Base-by-base conservation (phyloP, 805 yeast genomes). In the Metschnikowia proteae region DNA sequence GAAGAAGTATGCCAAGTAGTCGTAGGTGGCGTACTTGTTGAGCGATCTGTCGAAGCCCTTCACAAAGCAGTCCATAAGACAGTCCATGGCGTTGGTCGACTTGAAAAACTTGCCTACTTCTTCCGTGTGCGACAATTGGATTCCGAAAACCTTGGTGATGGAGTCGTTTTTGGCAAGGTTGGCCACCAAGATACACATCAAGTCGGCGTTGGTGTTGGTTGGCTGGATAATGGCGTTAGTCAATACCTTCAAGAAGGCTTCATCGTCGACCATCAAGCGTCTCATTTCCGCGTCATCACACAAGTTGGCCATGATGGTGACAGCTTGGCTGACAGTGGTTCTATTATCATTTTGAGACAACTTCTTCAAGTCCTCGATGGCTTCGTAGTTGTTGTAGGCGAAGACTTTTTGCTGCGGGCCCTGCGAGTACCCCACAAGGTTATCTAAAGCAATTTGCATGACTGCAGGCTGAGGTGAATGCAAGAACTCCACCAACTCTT, bases 21-120 rank as follows among this genome's bases (percentile, higher is more conserved):
- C 97, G 60, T 69, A 92, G 57, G 80, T 78, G 2, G 96, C 94
- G 57, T 73, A 76, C 59, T 77, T 79, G 70, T 88, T 89, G 50
- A 89, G 73, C 11, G 80, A 66, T 62, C 88, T 75, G 59, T 86
- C 90, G 40, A 78, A 74, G 6, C 96, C 96, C 61, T 86, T 86
- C 36, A 90, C 96, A 62, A 89, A 90, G 60, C 91, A 82, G 67
- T 88, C 96, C 83, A 91, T 81, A 30, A 91, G 72, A 64, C 91
- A 86, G 59, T 88, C 96, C 67, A 89, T 75, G 5, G 82, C 83
- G 25, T 70, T 74, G 8, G 56, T 59, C 53, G 86, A 81, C 52
- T 63, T 79, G 71, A 87, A 88, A 5, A 78, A 62, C 36, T 65
- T 56, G 3, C 68, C 69, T 44, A 71, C 74, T 38, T 78, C 77